Evolutionary conservation across 805 yeast species (phyloP), one percentile per base, ranked within the genome.

Genomic region (Millerago galiae): DNA sequence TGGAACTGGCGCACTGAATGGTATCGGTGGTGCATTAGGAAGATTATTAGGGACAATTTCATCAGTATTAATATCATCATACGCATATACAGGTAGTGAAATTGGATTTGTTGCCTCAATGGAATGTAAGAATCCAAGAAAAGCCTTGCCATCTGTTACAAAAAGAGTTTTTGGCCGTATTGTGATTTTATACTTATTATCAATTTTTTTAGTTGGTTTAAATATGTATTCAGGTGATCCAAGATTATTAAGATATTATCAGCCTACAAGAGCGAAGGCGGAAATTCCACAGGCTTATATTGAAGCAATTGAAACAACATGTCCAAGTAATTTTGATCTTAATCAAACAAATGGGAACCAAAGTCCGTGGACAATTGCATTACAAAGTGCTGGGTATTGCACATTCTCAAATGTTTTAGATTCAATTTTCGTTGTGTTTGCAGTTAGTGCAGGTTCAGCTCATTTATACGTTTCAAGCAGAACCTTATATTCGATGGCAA

Each of bases 41-140:
- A 58, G 84, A 34, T 70, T 84, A 40, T 62, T 81, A 36, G 77
- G 84, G 7, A 59, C 83, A 8, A 43, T 81, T 29, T 73, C 79
- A 1, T 86, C 88, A 1, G 63, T 80, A 8, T 62, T 79, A 37
- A 76, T 80, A 16, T 79, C 89, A 0, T 70, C 87, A 0, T 86
- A 81, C 59, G 83, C 95, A 0, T 86, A 81, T 54, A 77, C 83
- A 38, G 95, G 95, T 0, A 83, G 89, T 1, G 95, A 86, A 51
- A 79, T 82, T 58, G 90, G 87, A 11, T 79, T 85, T 49, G 77
- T 85, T 42, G 91, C 93, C 3, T 88, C 91, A 7, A 85, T 90
- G 59, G 95, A 86, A 59, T 84, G 90, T n/a, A 69, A 81, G 46
- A 81, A 83, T 50, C 95, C 95, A 5, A 68, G 93, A 49, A 77